Percentiles rank a stretch among this genome's conserved stretches.
These are phyloP conservation scores for Fusarium buxicola DNA, from an alignment of 2,329 filamentous ascomycete genomes.

Conservation along the genomic window DNA sequence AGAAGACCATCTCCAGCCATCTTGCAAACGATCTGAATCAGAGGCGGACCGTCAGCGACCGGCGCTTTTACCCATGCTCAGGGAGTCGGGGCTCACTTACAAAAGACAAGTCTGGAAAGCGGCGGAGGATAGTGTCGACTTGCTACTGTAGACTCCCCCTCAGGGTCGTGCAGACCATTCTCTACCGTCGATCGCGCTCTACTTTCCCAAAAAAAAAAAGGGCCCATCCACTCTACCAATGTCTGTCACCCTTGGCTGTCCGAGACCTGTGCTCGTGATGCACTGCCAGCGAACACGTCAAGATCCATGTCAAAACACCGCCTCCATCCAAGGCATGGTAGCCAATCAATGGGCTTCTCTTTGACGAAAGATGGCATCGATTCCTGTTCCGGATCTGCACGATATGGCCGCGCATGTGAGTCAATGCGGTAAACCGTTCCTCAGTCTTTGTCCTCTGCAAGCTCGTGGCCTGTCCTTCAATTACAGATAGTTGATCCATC, in stretches of 20 bases:
- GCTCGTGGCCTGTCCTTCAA: constrained; percentile 13
- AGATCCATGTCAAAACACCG: constrained; percentile 31
- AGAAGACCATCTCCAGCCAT: constrained; percentile 35
- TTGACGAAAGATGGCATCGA: constrained; percentile 35
- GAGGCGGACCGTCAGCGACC: constrained; percentile 23
- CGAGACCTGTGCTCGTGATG: constrained; percentile 45
- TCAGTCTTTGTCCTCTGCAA: constrained; percentile 27
- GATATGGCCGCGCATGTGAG: constrained; percentile 37
- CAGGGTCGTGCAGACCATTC: constrained; percentile 29
- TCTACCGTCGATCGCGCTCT: constrained; percentile 40
- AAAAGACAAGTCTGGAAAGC: constrained; percentile 21
- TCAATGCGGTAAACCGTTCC: constrained; percentile 39
- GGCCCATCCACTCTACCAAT: constrained; percentile 19
- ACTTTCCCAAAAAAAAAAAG: constrained; percentile 29
- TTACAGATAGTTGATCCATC: constrained; percentile 21
- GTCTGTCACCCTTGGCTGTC: constrained; percentile 35
- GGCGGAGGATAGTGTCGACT: constrained; percentile 26
- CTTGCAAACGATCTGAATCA: constrained; percentile 25
- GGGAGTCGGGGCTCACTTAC: constrained; percentile 26
- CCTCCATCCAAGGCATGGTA: constrained; percentile 21
- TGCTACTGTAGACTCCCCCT: constrained; percentile 16
- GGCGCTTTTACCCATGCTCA: constrained; percentile 28
- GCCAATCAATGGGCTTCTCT: constrained; percentile 34
- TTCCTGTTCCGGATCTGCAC: constrained; percentile 40
- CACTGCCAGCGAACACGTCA: constrained; percentile 48